Percentiles rank a stretch among this genome's conserved stretches.
These are phyloP conservation scores for Coemansia sp. DNA, from an alignment of 192 early-diverging fungal genomes.

Conservation along the genomic window DNA sequence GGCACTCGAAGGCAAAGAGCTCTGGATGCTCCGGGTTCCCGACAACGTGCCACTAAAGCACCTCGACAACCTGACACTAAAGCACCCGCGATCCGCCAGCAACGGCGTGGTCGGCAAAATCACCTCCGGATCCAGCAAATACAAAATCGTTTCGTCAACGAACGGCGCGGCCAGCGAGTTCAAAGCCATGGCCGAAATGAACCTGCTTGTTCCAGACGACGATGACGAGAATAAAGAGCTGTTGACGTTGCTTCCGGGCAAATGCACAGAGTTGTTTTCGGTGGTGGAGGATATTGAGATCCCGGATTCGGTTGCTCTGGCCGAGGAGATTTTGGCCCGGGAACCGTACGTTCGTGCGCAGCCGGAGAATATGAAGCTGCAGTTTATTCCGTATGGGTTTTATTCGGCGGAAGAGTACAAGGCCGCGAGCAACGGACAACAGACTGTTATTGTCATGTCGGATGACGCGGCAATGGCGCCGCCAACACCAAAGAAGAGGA, in stretches of 20 bases:
- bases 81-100: conserved; percentile 26
- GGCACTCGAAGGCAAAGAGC: conserved; percentile 33
- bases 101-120: conserved; percentile 27
- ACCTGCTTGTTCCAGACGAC: conserved; percentile 40
- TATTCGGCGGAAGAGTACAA: conserved; percentile 49
- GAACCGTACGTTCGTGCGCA: conserved; percentile 24
- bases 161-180: conserved; percentile 24
- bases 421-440: conserved; percentile 3
- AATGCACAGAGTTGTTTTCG: conserved; percentile 26
- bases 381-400: conserved; percentile 50
- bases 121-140: conserved; percentile 11
- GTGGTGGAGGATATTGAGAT: conserved; percentile 40
- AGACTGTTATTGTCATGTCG: background rate
- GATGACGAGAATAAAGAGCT: conserved; percentile 14
- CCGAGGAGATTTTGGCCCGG: conserved; percentile 17
- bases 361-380: conserved; percentile 49
- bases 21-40: conserved; percentile 50
- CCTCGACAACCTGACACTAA: conserved; percentile 41
- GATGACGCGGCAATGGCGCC: background rate
- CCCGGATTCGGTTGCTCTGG: conserved; percentile 22
- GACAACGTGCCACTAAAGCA: conserved; percentile 33
- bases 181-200: conserved; percentile 46
- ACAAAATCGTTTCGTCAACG: conserved; percentile 22
- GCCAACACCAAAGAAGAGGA: conserved; percentile 9
- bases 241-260: conserved; percentile 29